Conservation (phyloP, 495 filamentous ascomycete species). For the Schizothecium vesticola region DNA sequence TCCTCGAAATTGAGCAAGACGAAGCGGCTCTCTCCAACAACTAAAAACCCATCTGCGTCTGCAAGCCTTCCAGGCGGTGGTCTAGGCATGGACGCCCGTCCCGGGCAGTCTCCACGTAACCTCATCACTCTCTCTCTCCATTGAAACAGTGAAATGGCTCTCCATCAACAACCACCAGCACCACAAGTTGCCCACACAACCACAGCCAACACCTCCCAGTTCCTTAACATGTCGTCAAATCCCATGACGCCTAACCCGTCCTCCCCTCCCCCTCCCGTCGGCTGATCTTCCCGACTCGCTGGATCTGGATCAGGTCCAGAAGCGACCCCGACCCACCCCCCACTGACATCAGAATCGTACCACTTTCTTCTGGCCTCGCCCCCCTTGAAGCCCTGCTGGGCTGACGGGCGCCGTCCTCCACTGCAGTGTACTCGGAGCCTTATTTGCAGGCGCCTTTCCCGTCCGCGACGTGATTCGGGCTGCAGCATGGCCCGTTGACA, state of each 20-base stretch:
- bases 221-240: neutral
- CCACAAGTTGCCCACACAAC: no score
- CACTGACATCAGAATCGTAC: constrained; percentile 34
- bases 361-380: constrained; percentile 13
- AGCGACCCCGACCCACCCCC: neutral
- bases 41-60: neutral
- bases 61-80: neutral
- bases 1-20: neutral
- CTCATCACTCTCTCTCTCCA: neutral
- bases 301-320: neutral
- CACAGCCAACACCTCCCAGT: neutral
- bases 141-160: neutral
- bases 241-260: neutral
- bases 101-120: neutral
- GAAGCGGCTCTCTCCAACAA: neutral
- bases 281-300: neutral
- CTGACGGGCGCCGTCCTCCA: neutral
- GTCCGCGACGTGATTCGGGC: neutral
- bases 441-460: neutral
- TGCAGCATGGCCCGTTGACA: neutral
- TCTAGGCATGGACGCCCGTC: no score
- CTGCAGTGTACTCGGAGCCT: neutral
- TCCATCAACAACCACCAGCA: neutral
- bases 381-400: constrained; percentile 2
- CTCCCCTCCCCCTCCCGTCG: neutral